Evolutionary conservation across 2,329 filamentous ascomycete species (phyloP).

Genomic region (Diaporthe vaccinii): DNA sequence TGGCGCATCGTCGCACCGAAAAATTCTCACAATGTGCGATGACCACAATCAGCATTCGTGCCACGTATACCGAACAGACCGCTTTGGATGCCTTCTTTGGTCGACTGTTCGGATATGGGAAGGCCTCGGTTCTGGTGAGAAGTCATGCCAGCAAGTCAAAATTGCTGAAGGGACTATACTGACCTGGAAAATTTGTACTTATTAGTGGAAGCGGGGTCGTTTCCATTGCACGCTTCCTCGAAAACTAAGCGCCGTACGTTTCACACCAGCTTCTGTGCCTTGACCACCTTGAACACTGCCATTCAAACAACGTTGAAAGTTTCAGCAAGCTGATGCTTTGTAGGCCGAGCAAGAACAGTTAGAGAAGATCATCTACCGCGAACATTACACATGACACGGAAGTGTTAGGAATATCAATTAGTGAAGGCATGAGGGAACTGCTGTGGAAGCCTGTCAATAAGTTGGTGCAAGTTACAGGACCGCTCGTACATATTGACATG

Average conservation of each 20-base stretch:
- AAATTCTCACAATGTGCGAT: conserved; percentile 1
- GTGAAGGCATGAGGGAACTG: neutral
- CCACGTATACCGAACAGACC: conserved; percentile 35
- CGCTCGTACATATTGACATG: neutral
- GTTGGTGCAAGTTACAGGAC: neutral
- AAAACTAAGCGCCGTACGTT: neutral
- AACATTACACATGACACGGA: conserved; percentile 16
- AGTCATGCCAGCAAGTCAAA: neutral
- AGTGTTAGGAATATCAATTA: neutral
- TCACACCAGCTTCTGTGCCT: neutral
- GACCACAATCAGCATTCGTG: conserved; percentile 31
- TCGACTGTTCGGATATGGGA: conserved; percentile 28
- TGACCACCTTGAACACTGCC: neutral
- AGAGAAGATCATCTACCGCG: neutral
- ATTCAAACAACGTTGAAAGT: neutral
- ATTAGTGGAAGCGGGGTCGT: conserved; percentile 35
- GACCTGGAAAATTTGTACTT: neutral
- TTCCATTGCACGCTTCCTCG: conserved; percentile 31
- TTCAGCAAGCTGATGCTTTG: neutral
- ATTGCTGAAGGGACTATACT: neutral
- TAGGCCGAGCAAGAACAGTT: conserved; percentile 22
- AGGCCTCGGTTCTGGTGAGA: conserved; percentile 30
- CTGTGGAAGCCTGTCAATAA: neutral
- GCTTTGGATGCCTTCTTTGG: conserved; percentile 21
- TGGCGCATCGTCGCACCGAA: conserved; percentile 3